phyloP scores from a whole-genome alignment of 169 alveolate genomes.

The Cryptosporidium canis region DNA sequence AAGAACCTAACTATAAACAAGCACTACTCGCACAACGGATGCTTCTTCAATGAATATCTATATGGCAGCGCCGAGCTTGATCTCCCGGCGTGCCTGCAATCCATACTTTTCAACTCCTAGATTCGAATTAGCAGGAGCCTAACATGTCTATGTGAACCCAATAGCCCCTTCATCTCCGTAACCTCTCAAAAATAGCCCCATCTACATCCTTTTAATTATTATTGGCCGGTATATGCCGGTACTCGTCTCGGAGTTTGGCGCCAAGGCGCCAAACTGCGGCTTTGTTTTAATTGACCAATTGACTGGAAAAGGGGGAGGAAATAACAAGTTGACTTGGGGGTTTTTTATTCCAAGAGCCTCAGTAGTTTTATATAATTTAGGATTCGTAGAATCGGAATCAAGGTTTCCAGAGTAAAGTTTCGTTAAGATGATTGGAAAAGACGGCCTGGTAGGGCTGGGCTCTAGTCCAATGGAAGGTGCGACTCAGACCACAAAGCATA shows the following conservation, averaged over 20 bases:
- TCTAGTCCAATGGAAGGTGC: constrained; percentile 35
- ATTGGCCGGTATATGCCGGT: not conserved
- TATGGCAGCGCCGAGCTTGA: constrained; percentile 22
- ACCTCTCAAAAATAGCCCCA: not conserved
- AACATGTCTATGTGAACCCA: not conserved
- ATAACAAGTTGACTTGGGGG: not conserved
- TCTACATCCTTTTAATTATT: not conserved
- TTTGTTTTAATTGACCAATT: not conserved
- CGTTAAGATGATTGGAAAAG: constrained; percentile 18
- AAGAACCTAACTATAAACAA: not conserved
- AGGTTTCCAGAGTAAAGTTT: not conserved
- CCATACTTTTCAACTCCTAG: constrained; percentile 10
- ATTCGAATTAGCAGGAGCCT: not conserved
- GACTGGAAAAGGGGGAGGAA: constrained; percentile 1
- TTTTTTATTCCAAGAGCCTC: not conserved
- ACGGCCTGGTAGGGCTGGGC: constrained; percentile 41
- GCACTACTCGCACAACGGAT: not conserved
- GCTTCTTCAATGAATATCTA: constrained; percentile 27
- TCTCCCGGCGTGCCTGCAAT: constrained; percentile 40
- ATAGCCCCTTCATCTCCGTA: not conserved
- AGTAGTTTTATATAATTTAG: not conserved
- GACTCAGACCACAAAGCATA: constrained; percentile 26
- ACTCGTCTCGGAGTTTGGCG: constrained; percentile 44
- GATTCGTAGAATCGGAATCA: not conserved
- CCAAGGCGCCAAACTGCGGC: constrained; percentile 24